Evolutionary conservation across 2,329 filamentous ascomycete genomes (phyloP), one percentile per base, ranked within the genome.

Genomic region (Apiospora rasikravindrae): DNA sequence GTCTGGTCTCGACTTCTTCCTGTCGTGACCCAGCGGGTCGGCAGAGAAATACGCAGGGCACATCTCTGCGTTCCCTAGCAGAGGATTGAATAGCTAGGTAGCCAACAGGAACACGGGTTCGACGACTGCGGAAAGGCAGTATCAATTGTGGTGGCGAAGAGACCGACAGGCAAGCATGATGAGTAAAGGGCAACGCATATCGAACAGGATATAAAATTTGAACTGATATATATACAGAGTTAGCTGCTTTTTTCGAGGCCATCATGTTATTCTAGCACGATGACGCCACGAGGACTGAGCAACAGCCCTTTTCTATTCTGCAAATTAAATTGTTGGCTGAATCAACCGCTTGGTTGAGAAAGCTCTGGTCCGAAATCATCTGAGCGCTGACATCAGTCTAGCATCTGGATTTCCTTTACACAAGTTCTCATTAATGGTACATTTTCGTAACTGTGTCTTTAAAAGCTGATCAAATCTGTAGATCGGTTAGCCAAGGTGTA

Each of bases 401-500:
- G 1, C 4, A 61, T n/a, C 2, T 11, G 8, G 4, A 4, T 7
- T 11, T 10, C 16, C 16, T 8, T n/a, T 37, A 2, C 13, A 8
- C 2, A 61, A 5, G 16, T 10, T 37, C 10, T 7, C 1, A 37
- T 10, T 14, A 61, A 33, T 22, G 2, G 7, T 33, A 61, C 26
- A 22, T 7, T n/a, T 16, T 40, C 4, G 53, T n/a, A 40, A 11
- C 57, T 4, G 19, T 6, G 19, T 16, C 19, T 40, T 71, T 77
- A 80, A 67, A 80, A 79, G 68, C 79, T 80, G 73, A 80, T 73
- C 1, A 80, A 73, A 73, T 80, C 79, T 80, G 19, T n/a, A 49
- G 4, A 69, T 73, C 61, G 74, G 73, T 67, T 70, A 61, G 42
- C 33, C 16, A 13, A 69, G 19, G n/a, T 64, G 19, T 16, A 37